These are phyloP conservation scores for Ceraceosorus bombacis DNA, from an alignment of 1,284 basidiomycete genomes.

Conservation along the genomic window DNA sequence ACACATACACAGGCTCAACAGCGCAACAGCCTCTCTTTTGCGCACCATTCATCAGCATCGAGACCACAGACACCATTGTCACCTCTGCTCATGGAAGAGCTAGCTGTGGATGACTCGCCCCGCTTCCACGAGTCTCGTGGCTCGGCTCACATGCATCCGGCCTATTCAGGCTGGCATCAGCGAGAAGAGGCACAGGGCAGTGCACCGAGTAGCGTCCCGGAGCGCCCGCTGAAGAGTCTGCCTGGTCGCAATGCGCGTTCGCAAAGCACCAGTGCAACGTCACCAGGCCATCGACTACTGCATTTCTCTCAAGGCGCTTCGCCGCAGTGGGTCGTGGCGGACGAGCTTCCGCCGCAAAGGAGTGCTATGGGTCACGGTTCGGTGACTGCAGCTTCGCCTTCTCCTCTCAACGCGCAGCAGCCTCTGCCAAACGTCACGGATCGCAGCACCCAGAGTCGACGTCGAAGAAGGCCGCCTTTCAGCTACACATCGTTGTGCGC, in stretches of 20 bases:
- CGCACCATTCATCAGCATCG: background rate
- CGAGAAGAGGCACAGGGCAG: background rate
- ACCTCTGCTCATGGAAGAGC: slow-evolving; percentile 25
- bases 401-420: too few relatives aligned
- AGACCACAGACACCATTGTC: slow-evolving; percentile 25
- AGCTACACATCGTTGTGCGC: slow-evolving; percentile 42
- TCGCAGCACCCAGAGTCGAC: slow-evolving; percentile 30
- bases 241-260: too few relatives aligned
- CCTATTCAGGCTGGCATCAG: background rate
- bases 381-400: too few relatives aligned
- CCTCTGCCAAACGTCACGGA: slow-evolving; percentile 6
- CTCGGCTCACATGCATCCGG: slow-evolving; percentile 2
- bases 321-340: too few relatives aligned
- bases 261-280: too few relatives aligned
- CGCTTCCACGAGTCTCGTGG: background rate
- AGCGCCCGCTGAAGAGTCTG: slow-evolving; percentile 3
- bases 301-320: too few relatives aligned
- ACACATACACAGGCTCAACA: slow-evolving; percentile 5
- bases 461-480: slow-evolving; percentile 31
- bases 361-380: too few relatives aligned
- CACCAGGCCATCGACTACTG: too few relatives aligned
- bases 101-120: slow-evolving; percentile 24
- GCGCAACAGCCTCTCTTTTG: slow-evolving; percentile 1
- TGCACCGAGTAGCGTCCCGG: slow-evolving; percentile 3
- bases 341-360: too few relatives aligned